A percentile compares a stretch with the other conserved stretches of the same genome.
Evolutionary conservation across 208 protist genomes (phyloP).

Genomic region (Phytomonas francai): DNA sequence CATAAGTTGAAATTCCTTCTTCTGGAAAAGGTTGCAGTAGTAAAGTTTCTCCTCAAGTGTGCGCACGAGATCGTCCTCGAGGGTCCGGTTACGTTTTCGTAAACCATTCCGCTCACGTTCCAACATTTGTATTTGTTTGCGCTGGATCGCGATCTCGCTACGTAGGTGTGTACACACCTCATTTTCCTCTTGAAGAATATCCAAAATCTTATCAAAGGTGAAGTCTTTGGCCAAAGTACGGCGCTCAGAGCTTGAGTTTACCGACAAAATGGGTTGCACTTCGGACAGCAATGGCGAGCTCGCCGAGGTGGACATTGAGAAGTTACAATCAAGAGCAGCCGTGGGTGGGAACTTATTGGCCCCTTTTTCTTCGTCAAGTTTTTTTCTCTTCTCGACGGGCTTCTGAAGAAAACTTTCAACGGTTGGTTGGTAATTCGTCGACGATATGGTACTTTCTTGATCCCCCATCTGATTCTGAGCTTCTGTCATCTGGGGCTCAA

Average conservation of each 20-base stretch:
- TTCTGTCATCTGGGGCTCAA: background rate
- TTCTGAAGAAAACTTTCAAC: background rate
- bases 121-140: constrained; percentile 41
- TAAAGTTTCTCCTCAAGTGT: constrained; percentile 58
- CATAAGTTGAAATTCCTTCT: constrained; percentile 54
- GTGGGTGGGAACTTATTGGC: background rate
- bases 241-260: background rate
- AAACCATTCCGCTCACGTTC: constrained; percentile 53
- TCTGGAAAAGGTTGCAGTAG: constrained; percentile 64
- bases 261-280: background rate
- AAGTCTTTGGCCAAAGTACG: background rate
- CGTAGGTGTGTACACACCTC: constrained; percentile 68
- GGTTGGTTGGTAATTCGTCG: background rate
- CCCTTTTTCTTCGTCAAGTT: background rate
- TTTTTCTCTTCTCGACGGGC: background rate
- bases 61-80: constrained; percentile 44
- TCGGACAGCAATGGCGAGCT: background rate
- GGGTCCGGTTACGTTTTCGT: constrained; percentile 34
- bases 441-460: background rate
- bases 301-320: background rate
- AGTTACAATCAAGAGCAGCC: background rate
- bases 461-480: background rate
- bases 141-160: constrained; percentile 64
- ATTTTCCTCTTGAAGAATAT: constrained; percentile 69
- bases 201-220: constrained; percentile 69